Evolutionary conservation across 2,329 filamentous ascomycete genomes (phyloP).

Genomic region (Didymella lethalis): DNA sequence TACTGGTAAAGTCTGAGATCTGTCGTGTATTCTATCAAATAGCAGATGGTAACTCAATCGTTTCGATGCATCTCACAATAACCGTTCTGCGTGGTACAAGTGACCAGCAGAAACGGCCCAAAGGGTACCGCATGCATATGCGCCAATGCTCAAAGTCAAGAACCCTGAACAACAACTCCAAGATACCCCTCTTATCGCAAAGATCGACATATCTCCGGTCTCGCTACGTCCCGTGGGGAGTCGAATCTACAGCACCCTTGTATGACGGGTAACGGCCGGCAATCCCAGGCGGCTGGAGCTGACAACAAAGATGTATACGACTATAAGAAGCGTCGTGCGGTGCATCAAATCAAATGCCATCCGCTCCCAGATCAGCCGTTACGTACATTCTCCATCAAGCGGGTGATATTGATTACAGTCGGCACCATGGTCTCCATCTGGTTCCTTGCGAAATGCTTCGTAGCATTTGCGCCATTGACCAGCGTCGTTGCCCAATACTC

Average conservation of each 20-base stretch:
- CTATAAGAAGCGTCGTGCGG: slow-evolving; percentile 22
- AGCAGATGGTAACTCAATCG: slow-evolving; percentile 5
- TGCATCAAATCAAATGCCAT: background rate
- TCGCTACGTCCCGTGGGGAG: slow-evolving; percentile 22
- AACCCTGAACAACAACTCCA: slow-evolving; percentile 6
- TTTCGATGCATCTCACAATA: slow-evolving; percentile 20
- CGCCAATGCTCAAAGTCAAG: slow-evolving; percentile 4
- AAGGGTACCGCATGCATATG: slow-evolving; percentile 11
- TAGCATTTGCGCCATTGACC: slow-evolving; percentile 31
- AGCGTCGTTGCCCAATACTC: slow-evolving; percentile 28
- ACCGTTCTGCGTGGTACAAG: slow-evolving; percentile 7
- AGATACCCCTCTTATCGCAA: slow-evolving; percentile 27
- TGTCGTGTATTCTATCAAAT: slow-evolving; percentile 1
- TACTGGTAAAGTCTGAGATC: background rate
- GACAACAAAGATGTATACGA: slow-evolving; percentile 8
- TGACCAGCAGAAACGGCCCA: slow-evolving; percentile 6
- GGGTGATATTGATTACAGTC: slow-evolving; percentile 5
- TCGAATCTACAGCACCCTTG: slow-evolving; percentile 14
- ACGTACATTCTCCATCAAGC: background rate
- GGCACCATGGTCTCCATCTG: slow-evolving; percentile 33
- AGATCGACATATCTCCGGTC: slow-evolving; percentile 25
- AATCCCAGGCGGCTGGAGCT: slow-evolving; percentile 17
- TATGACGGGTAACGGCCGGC: slow-evolving; percentile 25
- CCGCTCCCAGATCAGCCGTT: background rate
- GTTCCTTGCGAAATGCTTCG: slow-evolving; percentile 27